These are phyloP conservation scores for Antrodiella citrinella DNA, from an alignment of 768 basidiomycete species.

Conservation along the genomic window DNA sequence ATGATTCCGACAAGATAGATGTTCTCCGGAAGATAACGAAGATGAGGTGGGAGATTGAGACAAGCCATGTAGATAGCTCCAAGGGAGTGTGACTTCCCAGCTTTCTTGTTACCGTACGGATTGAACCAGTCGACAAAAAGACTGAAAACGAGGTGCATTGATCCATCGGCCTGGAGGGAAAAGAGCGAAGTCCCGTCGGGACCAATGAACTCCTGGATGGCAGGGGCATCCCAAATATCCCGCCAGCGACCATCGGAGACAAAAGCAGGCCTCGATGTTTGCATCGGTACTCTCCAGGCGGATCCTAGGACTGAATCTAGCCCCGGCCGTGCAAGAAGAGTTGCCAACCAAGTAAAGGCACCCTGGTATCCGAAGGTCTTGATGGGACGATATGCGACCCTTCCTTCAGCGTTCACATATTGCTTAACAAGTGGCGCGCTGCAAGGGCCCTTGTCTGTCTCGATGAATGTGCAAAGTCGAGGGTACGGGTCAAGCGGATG, in stretches of 20 bases:
- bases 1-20: constrained; percentile 32
- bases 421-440: not conserved
- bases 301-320: constrained; percentile 5
- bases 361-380: constrained; percentile 6
- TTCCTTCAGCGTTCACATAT: not conserved
- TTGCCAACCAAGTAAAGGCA: constrained; percentile 8
- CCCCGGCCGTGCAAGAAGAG: constrained; percentile 8
- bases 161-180: not conserved
- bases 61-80: constrained; percentile 14
- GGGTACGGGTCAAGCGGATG: constrained; percentile 3
- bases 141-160: constrained; percentile 8
- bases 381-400: not conserved
- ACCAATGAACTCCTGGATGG: constrained; percentile 8
- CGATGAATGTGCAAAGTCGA: not conserved
- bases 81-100: not conserved
- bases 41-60: constrained; percentile 14
- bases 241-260: not conserved
- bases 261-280: not conserved
- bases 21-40: constrained; percentile 17
- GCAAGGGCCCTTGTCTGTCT: constrained; percentile 2
- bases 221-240: constrained; percentile 10
- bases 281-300: too few relatives aligned
- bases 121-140: constrained; percentile 13
- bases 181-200: constrained; percentile 5
- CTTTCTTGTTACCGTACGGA: constrained; percentile 8